Percentiles rank a stretch among this genome's conserved stretches.
Evolutionary conservation across 2,329 filamentous ascomycete genomes (phyloP).

Genomic region (Alternaria triticina): DNA sequence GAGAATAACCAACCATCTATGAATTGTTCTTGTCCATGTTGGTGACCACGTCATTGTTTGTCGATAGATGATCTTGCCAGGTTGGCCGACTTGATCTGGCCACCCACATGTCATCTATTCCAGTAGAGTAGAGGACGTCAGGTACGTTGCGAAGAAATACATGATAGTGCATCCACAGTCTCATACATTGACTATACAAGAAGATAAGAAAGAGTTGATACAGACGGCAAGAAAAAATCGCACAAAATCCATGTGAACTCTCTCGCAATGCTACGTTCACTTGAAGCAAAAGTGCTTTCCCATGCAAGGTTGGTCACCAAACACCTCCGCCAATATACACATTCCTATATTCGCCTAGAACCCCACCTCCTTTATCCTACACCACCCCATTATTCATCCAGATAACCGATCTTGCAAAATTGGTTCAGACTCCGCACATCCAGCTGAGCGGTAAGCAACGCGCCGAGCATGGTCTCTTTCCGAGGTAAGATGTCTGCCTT

Average conservation of each 20-base stretch:
- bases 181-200: conserved; percentile 1
- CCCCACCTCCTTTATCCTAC: neutral
- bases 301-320: neutral
- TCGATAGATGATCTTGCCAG: neutral
- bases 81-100: neutral
- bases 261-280: neutral
- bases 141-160: neutral
- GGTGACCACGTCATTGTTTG: neutral
- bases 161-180: neutral
- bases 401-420: conserved; percentile 47
- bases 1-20: neutral
- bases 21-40: neutral
- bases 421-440: conserved; percentile 54
- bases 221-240: neutral
- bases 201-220: neutral
- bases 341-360: neutral
- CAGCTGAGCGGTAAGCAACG: conserved; percentile 52
- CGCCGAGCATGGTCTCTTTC: conserved; percentile 54
- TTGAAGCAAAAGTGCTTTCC: neutral
- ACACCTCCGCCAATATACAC: conserved; percentile 3
- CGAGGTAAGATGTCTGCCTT: conserved; percentile 53
- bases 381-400: conserved; percentile 32
- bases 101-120: neutral
- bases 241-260: neutral
- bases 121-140: neutral